Evolutionary conservation across 129 eudicot genomes (phyloP).

Genomic region (Tagetes erecta): DNA sequence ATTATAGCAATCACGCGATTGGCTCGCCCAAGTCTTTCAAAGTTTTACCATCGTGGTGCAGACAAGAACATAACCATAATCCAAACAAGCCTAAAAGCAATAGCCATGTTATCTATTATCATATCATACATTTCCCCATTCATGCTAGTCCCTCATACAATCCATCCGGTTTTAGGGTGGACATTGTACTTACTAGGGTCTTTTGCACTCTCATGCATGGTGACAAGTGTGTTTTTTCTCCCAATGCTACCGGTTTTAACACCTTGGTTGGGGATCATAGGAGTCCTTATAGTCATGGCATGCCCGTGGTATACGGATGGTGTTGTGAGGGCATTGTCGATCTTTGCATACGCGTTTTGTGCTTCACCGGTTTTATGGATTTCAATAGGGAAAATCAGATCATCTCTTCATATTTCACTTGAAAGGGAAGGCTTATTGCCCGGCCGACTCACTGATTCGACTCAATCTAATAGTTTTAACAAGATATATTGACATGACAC

Average conservation of each 20-base stretch:
- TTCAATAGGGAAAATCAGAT: conserved; percentile 47
- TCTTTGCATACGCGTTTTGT: conserved; percentile 75
- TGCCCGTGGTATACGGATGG: conserved; percentile 80
- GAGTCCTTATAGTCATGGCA: conserved; percentile 72
- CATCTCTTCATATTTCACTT: conserved; percentile 54
- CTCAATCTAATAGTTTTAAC: conserved; percentile 47
- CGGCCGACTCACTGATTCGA: conserved; percentile 45
- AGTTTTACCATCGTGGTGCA: conserved; percentile 59
- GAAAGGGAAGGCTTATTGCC: conserved; percentile 77
- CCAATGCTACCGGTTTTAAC: conserved; percentile 60
- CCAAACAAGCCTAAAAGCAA: conserved; percentile 55
- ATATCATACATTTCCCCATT: conserved; percentile 70
- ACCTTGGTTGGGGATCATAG: conserved; percentile 66
- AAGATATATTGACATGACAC: conserved; percentile 50
- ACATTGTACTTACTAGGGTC: conserved; percentile 59
- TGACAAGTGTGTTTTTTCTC: conserved; percentile 50
- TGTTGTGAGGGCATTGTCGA: conserved; percentile 66
- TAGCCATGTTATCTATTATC: conserved; percentile 54
- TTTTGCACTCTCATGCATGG: conserved; percentile 52
- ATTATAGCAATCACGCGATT: conserved; percentile 59
- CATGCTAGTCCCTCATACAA: conserved; percentile 66
- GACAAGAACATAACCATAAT: conserved; percentile 46
- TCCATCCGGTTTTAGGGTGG: conserved; percentile 89
- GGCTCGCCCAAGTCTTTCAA: conserved; percentile 59
- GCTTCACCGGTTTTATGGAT: conserved; percentile 62